Conservation (phyloP, 768 basidiomycete genomes). For the Serendipita sp. region DNA sequence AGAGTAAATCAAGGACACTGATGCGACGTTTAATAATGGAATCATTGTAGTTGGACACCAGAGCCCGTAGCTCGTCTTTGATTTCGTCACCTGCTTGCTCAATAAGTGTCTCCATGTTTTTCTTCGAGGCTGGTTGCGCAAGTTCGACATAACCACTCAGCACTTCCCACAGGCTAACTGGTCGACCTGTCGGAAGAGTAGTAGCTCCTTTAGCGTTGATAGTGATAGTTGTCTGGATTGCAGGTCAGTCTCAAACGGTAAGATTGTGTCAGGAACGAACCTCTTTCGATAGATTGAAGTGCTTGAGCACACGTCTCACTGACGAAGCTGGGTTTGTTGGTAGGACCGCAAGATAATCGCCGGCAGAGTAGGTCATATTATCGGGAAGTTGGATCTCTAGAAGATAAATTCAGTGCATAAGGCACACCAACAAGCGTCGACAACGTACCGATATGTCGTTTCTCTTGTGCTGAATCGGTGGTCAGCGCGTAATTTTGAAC, state of each 20-base stretch:
- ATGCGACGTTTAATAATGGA: constrained; percentile 23
- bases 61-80: constrained; percentile 13
- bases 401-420: neutral
- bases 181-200: constrained; percentile 25
- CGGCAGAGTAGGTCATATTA: constrained; percentile 24
- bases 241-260: neutral
- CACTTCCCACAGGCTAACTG: constrained; percentile 24
- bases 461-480: constrained; percentile 23
- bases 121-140: constrained; percentile 30
- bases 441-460: constrained; percentile 27
- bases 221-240: constrained; percentile 18
- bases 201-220: constrained; percentile 25
- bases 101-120: constrained; percentile 24
- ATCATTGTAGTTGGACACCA: constrained; percentile 19
- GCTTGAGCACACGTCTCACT: constrained; percentile 24
- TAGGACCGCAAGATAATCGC: constrained; percentile 33
- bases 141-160: constrained; percentile 33
- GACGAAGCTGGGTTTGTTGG: constrained; percentile 27
- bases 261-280: neutral
- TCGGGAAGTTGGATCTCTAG: constrained; percentile 28
- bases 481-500: constrained; percentile 27
- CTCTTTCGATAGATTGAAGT: constrained; percentile 21
- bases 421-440: too few species aligned
- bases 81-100: constrained; percentile 15
- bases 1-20: constrained; percentile 29